Conservation (phyloP, 257 asterid genomes). For the Capsicum baccatum region DNA sequence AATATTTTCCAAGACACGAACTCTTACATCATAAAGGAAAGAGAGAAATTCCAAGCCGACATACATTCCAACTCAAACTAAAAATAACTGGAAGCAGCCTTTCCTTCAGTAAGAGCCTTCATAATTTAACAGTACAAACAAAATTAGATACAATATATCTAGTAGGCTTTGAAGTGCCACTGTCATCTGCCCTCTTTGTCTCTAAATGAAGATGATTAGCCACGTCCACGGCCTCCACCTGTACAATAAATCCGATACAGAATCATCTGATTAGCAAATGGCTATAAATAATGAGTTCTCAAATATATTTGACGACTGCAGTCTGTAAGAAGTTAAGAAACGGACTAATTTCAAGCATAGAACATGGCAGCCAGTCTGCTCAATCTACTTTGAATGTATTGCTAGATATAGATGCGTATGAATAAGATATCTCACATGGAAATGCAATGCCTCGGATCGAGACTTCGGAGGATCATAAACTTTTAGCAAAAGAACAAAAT, state of each 20-base stretch:
- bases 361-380: not conserved
- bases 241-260: constrained; percentile 19
- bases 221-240: constrained; percentile 60
- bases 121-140: constrained; percentile 18
- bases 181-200: constrained; percentile 20
- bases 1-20: not conserved
- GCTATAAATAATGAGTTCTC: not conserved
- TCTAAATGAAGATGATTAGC: constrained; percentile 34
- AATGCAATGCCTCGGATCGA: not conserved
- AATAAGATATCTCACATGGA: not conserved
- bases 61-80: constrained; percentile 5
- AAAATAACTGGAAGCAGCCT: constrained; percentile 23
- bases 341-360: not conserved
- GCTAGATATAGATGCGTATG: not conserved
- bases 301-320: not conserved
- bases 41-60: constrained; percentile 14
- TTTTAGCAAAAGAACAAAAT: not conserved
- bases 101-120: not conserved
- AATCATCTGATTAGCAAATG: constrained; percentile 8
- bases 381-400: not conserved
- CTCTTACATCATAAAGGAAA: not conserved
- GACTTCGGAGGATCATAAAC: not conserved
- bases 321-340: not conserved
- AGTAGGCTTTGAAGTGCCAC: constrained; percentile 37
- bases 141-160: constrained; percentile 16